Conservation (phyloP, 192 early-diverging fungal species). For the Lunasporangiospora selenospora region DNA sequence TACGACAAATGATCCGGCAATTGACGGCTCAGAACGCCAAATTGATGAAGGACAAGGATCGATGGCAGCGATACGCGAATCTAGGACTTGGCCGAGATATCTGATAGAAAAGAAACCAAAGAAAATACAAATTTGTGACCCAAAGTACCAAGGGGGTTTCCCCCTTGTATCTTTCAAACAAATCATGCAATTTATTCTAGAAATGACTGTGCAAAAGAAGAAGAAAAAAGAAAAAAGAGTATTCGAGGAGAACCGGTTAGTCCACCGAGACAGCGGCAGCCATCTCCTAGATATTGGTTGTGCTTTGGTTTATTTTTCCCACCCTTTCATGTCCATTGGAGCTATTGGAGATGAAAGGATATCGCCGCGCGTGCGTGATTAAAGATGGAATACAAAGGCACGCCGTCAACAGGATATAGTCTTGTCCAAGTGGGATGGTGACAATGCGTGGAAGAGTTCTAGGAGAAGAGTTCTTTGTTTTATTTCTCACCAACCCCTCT, state of each 20-base stretch:
- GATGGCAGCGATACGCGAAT: conserved; percentile 36
- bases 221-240: neutral
- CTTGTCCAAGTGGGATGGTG: too few species aligned
- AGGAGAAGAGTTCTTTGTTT: conserved; percentile 13
- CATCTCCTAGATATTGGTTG: too few species aligned
- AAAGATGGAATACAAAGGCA: too few species aligned
- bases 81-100: conserved; percentile 17
- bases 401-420: too few species aligned
- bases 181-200: conserved; percentile 1
- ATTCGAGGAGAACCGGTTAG: neutral
- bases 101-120: conserved; percentile 5
- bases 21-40: conserved; percentile 25
- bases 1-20: conserved; percentile 40
- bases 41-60: conserved; percentile 37
- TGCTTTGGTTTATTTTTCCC: neutral
- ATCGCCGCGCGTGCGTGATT: too few species aligned
- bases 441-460: too few species aligned
- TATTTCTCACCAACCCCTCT: neutral
- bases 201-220: conserved; percentile 7
- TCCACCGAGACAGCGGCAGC: conserved; percentile 1
- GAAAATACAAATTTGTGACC: neutral
- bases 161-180: conserved; percentile 4
- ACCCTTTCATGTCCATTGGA: neutral
- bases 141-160: conserved; percentile 11
- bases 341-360: neutral